A percentile compares a stretch with the other conserved stretches of the same genome.
Evolutionary conservation across 352 stramenopile species (phyloP).

Genomic region (Phytophthora sansomeana): DNA sequence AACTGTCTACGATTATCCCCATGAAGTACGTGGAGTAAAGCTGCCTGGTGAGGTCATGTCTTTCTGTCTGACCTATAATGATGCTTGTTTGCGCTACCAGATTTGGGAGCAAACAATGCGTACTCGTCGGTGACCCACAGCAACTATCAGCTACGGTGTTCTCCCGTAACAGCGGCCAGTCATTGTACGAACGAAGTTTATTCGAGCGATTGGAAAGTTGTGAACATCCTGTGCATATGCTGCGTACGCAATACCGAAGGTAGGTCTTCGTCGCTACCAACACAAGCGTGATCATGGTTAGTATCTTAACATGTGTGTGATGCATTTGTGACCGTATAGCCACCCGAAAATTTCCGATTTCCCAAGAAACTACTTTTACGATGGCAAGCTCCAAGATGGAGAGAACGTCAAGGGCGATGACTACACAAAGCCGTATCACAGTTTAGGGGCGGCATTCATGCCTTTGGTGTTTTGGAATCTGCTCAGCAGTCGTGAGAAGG

Average conservation of each 20-base stretch:
- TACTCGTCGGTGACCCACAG: constrained; percentile 94
- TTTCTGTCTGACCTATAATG: constrained; percentile 14
- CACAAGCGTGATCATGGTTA: background rate
- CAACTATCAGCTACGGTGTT: constrained; percentile 95
- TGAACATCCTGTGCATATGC: constrained; percentile 91
- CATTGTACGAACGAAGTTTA: constrained; percentile 92
- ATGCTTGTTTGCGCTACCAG: constrained; percentile 32
- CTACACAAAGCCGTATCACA: constrained; percentile 85
- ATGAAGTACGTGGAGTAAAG: constrained; percentile 77
- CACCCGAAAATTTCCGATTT: constrained; percentile 89
- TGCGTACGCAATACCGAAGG: constrained; percentile 88
- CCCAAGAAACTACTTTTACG: constrained; percentile 87
- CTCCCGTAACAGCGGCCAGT: constrained; percentile 83
- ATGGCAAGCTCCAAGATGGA: constrained; percentile 83
- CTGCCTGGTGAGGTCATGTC: constrained; percentile 1
- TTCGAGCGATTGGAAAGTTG: constrained; percentile 93
- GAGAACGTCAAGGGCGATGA: constrained; percentile 72
- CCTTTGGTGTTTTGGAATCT: constrained; percentile 91
- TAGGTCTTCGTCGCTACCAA: constrained; percentile 20
- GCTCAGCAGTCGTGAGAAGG: constrained; percentile 74
- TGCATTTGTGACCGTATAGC: constrained; percentile 33
- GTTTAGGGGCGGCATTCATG: constrained; percentile 73
- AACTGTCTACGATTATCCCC: constrained; percentile 89
- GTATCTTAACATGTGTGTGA: constrained; percentile 13
- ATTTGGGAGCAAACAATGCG: constrained; percentile 90